Evolutionary conservation across 2,329 filamentous ascomycete genomes (phyloP).

Genomic region (Boeremia lycopersici): DNA sequence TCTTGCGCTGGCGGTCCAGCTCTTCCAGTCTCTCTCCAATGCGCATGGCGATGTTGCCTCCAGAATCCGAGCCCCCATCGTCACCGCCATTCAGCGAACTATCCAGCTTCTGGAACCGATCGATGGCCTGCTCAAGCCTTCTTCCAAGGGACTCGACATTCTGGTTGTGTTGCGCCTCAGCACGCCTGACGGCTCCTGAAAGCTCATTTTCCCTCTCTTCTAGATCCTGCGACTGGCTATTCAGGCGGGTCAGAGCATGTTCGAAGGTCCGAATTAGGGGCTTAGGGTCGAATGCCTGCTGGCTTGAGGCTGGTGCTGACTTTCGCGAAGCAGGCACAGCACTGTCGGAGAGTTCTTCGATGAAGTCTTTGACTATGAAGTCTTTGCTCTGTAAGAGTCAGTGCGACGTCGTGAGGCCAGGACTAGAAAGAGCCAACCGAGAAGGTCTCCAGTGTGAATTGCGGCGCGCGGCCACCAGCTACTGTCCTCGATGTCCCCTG

Average conservation of each 20-base stretch:
- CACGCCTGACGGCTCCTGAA: slow-evolving; percentile 84
- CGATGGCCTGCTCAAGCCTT: slow-evolving; percentile 90
- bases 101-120: slow-evolving; percentile 89
- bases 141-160: slow-evolving; percentile 85
- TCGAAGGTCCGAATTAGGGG: slow-evolving; percentile 96
- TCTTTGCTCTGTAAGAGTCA: slow-evolving; percentile 59
- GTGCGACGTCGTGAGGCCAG: neutral
- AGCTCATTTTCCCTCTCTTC: slow-evolving; percentile 91
- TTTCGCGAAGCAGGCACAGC: slow-evolving; percentile 80
- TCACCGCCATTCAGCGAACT: slow-evolving; percentile 74
- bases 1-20: slow-evolving; percentile 85
- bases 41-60: slow-evolving; percentile 89
- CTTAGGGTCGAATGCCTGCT: slow-evolving; percentile 82
- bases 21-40: slow-evolving; percentile 95
- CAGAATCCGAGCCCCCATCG: slow-evolving; percentile 60
- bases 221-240: slow-evolving; percentile 77
- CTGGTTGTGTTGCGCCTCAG: slow-evolving; percentile 89
- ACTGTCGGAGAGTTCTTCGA: slow-evolving; percentile 87
- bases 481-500: slow-evolving; percentile 47
- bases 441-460: slow-evolving; percentile 82
- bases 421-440: slow-evolving; percentile 38
- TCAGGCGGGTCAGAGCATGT: slow-evolving; percentile 71
- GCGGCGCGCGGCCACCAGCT: slow-evolving; percentile 67
- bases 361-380: slow-evolving; percentile 98
- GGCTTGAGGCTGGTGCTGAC: slow-evolving; percentile 63